Conservation (phyloP, 208 protist genomes). For the Crithidia fasciculata region DNA sequence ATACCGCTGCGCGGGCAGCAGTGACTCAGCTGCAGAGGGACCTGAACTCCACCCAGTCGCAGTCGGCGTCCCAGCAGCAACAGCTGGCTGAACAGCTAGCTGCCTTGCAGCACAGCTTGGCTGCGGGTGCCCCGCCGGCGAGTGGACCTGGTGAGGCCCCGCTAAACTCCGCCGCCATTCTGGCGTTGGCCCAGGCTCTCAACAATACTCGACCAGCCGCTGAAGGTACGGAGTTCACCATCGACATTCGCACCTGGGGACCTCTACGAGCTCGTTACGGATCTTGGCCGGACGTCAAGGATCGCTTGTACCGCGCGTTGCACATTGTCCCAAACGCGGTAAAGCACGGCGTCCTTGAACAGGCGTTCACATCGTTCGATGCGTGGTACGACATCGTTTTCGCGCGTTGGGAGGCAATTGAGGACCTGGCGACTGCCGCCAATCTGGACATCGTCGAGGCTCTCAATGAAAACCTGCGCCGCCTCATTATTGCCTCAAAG, state of each 20-base stretch:
- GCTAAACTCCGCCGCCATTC: background rate
- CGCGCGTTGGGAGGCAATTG: background rate
- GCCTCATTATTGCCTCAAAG: background rate
- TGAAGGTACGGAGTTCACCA: background rate
- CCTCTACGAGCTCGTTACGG: background rate
- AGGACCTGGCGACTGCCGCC: background rate
- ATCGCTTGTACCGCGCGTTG: background rate
- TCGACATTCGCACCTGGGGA: background rate
- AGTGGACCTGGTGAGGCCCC: background rate
- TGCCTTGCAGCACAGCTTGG: background rate
- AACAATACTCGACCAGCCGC: background rate
- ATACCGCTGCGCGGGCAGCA: background rate
- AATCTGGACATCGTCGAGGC: background rate
- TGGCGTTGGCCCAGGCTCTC: background rate
- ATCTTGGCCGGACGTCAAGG: background rate
- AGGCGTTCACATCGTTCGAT: background rate
- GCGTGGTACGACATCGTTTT: background rate
- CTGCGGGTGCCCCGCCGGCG: background rate
- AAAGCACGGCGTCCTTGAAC: background rate
- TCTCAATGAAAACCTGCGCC: background rate
- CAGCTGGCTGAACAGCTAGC: background rate
- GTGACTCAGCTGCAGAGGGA: background rate
- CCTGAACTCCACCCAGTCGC: background rate
- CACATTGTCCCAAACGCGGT: background rate
- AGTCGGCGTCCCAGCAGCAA: background rate